Evolutionary conservation across 148 eudicot species (phyloP), one percentile per base, ranked within the genome.

Genomic region (Rhododendron ovatum): DNA sequence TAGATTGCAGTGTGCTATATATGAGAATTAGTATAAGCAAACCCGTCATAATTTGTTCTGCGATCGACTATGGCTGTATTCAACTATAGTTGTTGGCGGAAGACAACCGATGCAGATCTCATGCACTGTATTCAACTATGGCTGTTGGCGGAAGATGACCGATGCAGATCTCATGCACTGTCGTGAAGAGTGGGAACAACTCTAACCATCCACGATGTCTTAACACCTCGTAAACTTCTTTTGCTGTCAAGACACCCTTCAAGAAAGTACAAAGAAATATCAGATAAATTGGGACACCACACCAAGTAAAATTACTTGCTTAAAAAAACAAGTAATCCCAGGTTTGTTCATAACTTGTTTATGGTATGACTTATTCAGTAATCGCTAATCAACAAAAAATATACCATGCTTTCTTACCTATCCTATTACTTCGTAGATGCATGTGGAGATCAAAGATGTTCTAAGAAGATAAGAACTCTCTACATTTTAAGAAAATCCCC

Each of bases 241-340:
- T 92, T 35, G 96, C 98, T 45, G 98, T 97, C 37, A 92, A 91
- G 43, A 97, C 96, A 81, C 99, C 99, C 99, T 97, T 85, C 89
- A 91, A 90, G 84, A 90, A 92, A 90, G 84, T 89, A 78, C 15
- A 37, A 87, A 6, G 73, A 39, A 78, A 85, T 39, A 43, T 83
- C 78, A 28, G 76, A 83, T 28, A 43, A 67, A 69, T n/a, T 59
- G 39, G 74, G 84, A n/a, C 37, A 82, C 1, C 20, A 39, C 33
- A 59, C n/a, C 24, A 57, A 22, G 35, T 8, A 22, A 13, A 59
- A 39, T 65, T 35, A 37, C 50, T 41, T 41, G 43, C 43, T 41
- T 41, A 41, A 41, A 41, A 41, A 5, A 41, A 41, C 43, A 41
- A 41, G 39, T 12, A 53, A 33, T 61, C 33, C 4, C 39, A 43